phyloP scores from a whole-genome alignment of 2,329 filamentous ascomycete species.

The Hirsutella minnesotensis region DNA sequence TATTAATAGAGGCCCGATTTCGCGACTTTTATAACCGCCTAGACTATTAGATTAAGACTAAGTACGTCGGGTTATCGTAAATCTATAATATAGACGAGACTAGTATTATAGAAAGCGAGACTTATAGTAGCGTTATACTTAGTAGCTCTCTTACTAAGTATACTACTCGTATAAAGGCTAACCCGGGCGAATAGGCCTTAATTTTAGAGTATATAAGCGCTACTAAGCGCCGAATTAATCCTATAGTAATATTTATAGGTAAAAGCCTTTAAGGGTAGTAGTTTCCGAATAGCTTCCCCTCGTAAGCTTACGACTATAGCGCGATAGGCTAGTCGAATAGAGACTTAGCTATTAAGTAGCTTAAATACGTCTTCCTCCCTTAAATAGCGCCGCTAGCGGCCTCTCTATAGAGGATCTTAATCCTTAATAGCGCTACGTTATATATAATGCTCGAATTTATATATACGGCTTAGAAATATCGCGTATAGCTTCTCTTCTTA shows the following conservation, averaged over 20 bases:
- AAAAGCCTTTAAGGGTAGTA: not conserved
- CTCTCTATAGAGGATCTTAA: not conserved
- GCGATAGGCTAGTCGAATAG: not conserved
- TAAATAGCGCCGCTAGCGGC: not conserved
- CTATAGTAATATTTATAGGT: not conserved
- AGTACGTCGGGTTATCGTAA: not conserved
- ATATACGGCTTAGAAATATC: not conserved
- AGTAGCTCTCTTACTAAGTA: not conserved
- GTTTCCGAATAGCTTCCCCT: not conserved
- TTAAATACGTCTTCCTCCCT: not conserved
- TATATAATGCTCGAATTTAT: not conserved
- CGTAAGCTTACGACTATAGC: not conserved
- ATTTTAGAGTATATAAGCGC: not conserved
- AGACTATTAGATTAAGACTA: not conserved
- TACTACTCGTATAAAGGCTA: not conserved
- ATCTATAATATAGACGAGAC: not conserved
- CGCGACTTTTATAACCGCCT: not conserved
- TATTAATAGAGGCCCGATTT: not conserved
- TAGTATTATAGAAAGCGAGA: not conserved
- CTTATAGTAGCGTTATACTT: not conserved
- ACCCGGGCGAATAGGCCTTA: not conserved
- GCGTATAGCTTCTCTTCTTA: not conserved
- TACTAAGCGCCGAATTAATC: not conserved
- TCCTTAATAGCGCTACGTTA: not conserved
- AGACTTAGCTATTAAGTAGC: not conserved